Evolutionary conservation across 2,329 filamentous ascomycete genomes (phyloP), one percentile per base, ranked within the genome.

Genomic region (Alternaria arbusti): DNA sequence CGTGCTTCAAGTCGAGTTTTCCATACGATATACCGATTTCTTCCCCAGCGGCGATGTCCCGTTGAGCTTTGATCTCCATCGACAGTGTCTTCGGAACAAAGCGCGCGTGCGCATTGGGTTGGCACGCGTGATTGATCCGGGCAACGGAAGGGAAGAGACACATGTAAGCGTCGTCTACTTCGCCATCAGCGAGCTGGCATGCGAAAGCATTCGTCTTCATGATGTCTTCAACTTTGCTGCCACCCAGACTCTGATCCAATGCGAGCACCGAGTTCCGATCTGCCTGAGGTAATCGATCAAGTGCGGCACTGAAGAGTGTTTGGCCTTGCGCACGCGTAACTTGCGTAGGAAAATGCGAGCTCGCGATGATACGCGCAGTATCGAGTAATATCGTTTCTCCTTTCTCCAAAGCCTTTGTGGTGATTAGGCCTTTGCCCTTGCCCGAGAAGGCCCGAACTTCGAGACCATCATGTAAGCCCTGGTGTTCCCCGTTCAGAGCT

Each of bases 121-220:
- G 63, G 26, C 72, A 74, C 10, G 70, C 71, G 40, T 74, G 72
- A 20, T 74, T 74, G 54, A 74, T 73, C 3, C 72, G 61, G 44
- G 70, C 63, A 2, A 74, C 68, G 12, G 59, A 60, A 3, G 72
- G 70, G 46, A 72, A 74, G 8, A 74, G 62, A 56, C 72, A 73
- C 54, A 74, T 66, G 52, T 74, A 74, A 5, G 63, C 69, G 20
- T 71, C 69, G 12, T 62, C 69, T 26, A 63, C 56, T 7, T 57
- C 59, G n/a, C 66, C 70, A 32, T 74, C 72, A 11, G 66, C 40
- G n/a, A 72, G 47, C 15, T 65, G 66, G 22, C 72, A 74, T 4
- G 68, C 67, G 56, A 74, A 74, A 2, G 70, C 61, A 46, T 73
- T 74, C 13, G 70, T 74, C 52, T 74, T 70, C 58, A 74, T 61